Base-by-base conservation (phyloP, 2,329 filamentous ascomycete genomes). In the Penicillium sp. region DNA sequence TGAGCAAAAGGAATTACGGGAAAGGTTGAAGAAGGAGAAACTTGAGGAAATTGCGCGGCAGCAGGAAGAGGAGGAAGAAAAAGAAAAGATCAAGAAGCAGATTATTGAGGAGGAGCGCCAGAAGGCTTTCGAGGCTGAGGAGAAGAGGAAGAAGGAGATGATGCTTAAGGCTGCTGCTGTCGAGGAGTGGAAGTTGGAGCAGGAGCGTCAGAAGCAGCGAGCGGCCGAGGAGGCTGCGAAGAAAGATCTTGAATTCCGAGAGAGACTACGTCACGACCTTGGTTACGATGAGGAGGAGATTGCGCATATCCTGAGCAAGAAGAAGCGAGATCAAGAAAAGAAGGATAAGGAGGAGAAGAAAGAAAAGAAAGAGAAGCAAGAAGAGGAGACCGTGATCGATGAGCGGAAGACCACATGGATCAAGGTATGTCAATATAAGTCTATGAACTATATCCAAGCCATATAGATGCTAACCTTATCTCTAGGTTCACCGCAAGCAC, bases 401-500 rank as follows among this genome's bases (percentile, higher is more conserved):
- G 55, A 62, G 43, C 57, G 65, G 52, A 68, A 65, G 45, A 70
- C 74, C 13, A 78, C 75, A 22, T 79, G 73, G 68, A 77, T 80
- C 60, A 79, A 79, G 72, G 75, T 77, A 68, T 57, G 62, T 51
- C 27, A 13, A 24, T 19, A n/a, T n/a, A 0, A 1, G 21, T 45
- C n/a, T 11, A 35, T 46, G 4, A n/a, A 46, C 27, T 26, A 26
- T 35, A 13, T 46, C 21, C 21, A 14, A 13, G 41, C n/a, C 19
- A 14, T 21, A 13, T n/a, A 27, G 16, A 33, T 9, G 13, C 19
- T 41, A 27, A 21, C 24, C n/a, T 44, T 10, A 27, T 24, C 16
- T 14, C 21, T 57, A 77, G 75, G 78, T 81, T 46, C 75, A 80
- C 58, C 73, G 71, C 56, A 77, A 77, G 55, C 73, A 79, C 55